Base-by-base conservation (phyloP, 257 asterid species). In the Fraxinus pennsylvanica region DNA sequence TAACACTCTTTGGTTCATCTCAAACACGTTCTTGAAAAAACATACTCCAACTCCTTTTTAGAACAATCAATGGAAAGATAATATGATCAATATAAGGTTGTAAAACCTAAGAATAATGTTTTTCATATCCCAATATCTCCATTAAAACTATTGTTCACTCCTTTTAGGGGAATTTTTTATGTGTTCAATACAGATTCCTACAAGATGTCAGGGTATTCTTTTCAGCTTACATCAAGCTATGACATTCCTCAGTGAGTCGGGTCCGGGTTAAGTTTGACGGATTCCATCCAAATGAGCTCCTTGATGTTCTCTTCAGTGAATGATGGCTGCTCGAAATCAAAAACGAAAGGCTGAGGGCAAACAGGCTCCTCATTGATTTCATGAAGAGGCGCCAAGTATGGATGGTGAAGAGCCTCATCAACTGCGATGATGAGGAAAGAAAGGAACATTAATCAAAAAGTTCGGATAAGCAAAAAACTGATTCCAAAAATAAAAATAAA, bases 281-380 rank as follows among this genome's bases (percentile, higher is more conserved):
- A 81, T 85, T 95, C 99, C 85, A 89, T 86, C 98, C 97, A 95
- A 75, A 95, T 91, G 85, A 95, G 97, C 81, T 95, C 99, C 87
- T 95, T 95, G 88, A 95, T 91, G 74, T 93, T 90, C 78, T 95
- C 98, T 81, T 95, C 98, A 7, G 97, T 93, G 72, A 88, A 89
- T 5, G 97, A 86, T 3, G 96, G 99, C 91, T 89, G 96, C 94
- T 95, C 99, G 45, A 95, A 95, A 84, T 95, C 97, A 22, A 95
- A 85, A 77, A 87, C 88, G 75, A 95, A 95, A 73, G 96, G 92
- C 77, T 84, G 87, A 43, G 94, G 91, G 83, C 98, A 93, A 68
- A 89, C 86, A 1, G 98, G 99, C 89, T 95, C 99, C 86, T 90
- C 99, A 66, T 91, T 93, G 89, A 95, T 90, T 71, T 88, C 94